Conservation (phyloP, 257 asterid genomes). For the Gardenia jasminoides region DNA sequence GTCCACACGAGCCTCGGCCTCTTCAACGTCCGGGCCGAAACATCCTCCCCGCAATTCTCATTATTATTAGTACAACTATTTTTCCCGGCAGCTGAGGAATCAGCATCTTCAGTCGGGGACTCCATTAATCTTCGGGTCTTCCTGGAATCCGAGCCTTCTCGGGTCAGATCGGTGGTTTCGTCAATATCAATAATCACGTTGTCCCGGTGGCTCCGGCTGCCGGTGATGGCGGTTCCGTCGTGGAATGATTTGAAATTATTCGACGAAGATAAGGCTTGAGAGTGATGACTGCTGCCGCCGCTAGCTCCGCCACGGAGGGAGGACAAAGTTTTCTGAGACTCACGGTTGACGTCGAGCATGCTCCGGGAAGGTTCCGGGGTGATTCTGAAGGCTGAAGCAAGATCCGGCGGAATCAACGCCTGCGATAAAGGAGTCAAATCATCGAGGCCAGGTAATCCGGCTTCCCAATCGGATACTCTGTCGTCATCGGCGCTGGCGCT, state of each 20-base stretch:
- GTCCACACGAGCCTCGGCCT: slow-evolving; percentile 95
- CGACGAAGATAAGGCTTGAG: slow-evolving; percentile 24
- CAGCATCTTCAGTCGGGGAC: slow-evolving; percentile 39
- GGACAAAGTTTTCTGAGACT: slow-evolving; percentile 62
- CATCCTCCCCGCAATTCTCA: slow-evolving; percentile 50
- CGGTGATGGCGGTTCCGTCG: slow-evolving; percentile 15
- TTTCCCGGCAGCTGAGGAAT: slow-evolving; percentile 25
- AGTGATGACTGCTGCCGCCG: slow-evolving; percentile 7
- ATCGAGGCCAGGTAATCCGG: slow-evolving; percentile 65
- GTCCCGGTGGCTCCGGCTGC: slow-evolving; percentile 17
- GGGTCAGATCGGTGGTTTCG: slow-evolving; percentile 34
- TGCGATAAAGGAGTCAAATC: slow-evolving; percentile 76
- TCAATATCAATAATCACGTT: slow-evolving; percentile 30
- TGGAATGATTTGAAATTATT: slow-evolving; percentile 37
- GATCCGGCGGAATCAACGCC: slow-evolving; percentile 65
- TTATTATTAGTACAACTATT: not conserved
- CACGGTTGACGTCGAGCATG: slow-evolving; percentile 65
- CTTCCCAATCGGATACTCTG: slow-evolving; percentile 65
- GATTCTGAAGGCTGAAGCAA: slow-evolving; percentile 82
- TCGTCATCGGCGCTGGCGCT: slow-evolving; percentile 34
- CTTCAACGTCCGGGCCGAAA: slow-evolving; percentile 61
- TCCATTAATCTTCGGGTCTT: slow-evolving; percentile 40
- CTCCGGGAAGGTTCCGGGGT: slow-evolving; percentile 62
- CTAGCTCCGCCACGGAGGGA: slow-evolving; percentile 39
- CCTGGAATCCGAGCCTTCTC: slow-evolving; percentile 61